A percentile compares a stretch with the other conserved stretches of the same genome.
Conservation (phyloP, 2,329 filamentous ascomycete species). For the Cladophialophora carrionii region DNA sequence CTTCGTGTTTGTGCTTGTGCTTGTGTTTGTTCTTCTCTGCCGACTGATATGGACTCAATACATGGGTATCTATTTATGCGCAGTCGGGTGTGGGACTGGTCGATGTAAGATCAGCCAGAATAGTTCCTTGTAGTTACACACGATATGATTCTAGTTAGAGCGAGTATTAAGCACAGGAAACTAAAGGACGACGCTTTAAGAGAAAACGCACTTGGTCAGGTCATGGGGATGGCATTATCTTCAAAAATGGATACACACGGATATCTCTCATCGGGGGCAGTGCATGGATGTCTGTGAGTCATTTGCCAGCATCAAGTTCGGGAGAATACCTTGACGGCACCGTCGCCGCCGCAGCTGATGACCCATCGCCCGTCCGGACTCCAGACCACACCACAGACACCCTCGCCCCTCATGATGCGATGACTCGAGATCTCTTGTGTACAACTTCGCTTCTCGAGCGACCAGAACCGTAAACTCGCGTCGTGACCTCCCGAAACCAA, state of each 20-base stretch:
- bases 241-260: conserved; percentile 19
- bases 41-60: too few relatives aligned
- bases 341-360: conserved; percentile 90
- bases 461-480: conserved; percentile 95
- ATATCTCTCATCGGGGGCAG: background rate
- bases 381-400: conserved; percentile 93
- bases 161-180: too few relatives aligned
- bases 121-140: too few relatives aligned
- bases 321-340: conserved; percentile 85
- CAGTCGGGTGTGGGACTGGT: too few relatives aligned
- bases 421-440: conserved; percentile 94
- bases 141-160: too few relatives aligned
- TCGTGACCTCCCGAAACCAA: conserved; percentile 96
- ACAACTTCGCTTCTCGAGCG: conserved; percentile 90
- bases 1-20: too few relatives aligned
- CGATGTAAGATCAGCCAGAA: too few relatives aligned
- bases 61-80: too few relatives aligned
- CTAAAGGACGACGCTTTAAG: too few relatives aligned
- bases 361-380: conserved; percentile 94
- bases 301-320: conserved; percentile 29
- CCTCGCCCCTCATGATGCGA: conserved; percentile 92
- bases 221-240: conserved; percentile 4
- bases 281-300: too few relatives aligned
- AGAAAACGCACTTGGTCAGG: too few relatives aligned
- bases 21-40: too few relatives aligned